phyloP scores from a whole-genome alignment of 108 stramenopile species.

The Skeletonema menzelii region DNA sequence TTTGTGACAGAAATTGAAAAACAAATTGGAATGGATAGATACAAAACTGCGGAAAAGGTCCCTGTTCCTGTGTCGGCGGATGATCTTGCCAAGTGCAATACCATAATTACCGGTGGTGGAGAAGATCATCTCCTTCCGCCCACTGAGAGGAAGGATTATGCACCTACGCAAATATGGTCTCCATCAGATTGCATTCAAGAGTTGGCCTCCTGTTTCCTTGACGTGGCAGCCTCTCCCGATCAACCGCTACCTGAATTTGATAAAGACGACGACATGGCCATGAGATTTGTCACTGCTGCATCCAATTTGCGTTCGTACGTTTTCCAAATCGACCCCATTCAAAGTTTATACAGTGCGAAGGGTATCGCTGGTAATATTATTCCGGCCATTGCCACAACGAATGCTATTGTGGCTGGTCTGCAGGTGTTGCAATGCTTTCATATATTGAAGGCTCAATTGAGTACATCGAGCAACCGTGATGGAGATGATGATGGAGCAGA shows the following conservation, averaged over 20 bases:
- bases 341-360: constrained; percentile 89
- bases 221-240: constrained; percentile 46
- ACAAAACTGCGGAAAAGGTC: constrained; percentile 82
- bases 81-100: constrained; percentile 26
- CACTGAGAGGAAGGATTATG: constrained; percentile 33
- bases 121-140: constrained; percentile 52
- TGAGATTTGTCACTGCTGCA: constrained; percentile 95
- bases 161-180: constrained; percentile 61
- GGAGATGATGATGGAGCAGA: not conserved
- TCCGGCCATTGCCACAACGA: constrained; percentile 99
- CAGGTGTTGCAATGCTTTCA: constrained; percentile 81
- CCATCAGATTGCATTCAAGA: constrained; percentile 48
- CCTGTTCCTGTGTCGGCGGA: constrained; percentile 55
- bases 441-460: constrained; percentile 60
- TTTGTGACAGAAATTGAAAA: constrained; percentile 77
- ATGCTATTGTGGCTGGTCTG: constrained; percentile 97
- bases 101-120: constrained; percentile 1
- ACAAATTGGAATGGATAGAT: constrained; percentile 87
- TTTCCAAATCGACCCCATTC: constrained; percentile 89
- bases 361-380: constrained; percentile 99
- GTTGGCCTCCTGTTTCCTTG: constrained; percentile 46
- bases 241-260: constrained; percentile 75
- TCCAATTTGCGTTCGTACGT: constrained; percentile 88
- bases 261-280: constrained; percentile 93
- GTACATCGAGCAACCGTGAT: constrained; percentile 12